phyloP scores from a whole-genome alignment of 257 asterid species.

The Nemophila menziesii region DNA sequence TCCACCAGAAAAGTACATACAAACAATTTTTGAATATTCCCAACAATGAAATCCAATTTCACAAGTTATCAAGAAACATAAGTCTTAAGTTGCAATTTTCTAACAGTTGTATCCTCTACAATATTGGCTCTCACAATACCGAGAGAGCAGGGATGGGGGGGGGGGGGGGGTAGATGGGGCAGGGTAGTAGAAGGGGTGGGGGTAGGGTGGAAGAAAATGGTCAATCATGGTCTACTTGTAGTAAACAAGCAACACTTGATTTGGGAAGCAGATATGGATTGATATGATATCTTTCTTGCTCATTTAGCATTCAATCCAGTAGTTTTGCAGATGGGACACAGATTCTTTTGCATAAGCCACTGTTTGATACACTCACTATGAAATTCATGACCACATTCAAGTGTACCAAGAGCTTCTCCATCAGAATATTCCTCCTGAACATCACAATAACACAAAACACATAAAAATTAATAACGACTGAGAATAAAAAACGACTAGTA shows the following conservation, averaged over 20 bases:
- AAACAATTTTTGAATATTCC: too few species aligned
- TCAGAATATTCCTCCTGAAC: slow-evolving; percentile 34
- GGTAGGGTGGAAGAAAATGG: not conserved
- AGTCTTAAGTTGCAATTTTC: not conserved
- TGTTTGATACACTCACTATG: slow-evolving; percentile 28
- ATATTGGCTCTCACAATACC: too few species aligned
- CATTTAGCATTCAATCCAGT: slow-evolving; percentile 24
- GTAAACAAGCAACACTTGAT: not conserved
- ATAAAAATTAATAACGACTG: too few species aligned
- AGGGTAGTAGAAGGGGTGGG: not conserved
- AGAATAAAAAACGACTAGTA: not conserved
- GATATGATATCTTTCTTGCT: slow-evolving; percentile 7
- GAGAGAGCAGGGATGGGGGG: too few species aligned
- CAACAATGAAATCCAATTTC: too few species aligned
- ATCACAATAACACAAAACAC: not conserved
- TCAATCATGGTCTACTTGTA: not conserved
- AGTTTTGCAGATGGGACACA: slow-evolving; percentile 39
- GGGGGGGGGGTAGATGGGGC: not conserved
- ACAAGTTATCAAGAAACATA: too few species aligned
- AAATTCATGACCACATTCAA: slow-evolving; percentile 37
- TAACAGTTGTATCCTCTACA: not conserved
- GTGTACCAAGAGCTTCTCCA: slow-evolving; percentile 28
- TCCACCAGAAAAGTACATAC: too few species aligned
- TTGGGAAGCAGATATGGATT: too few species aligned
- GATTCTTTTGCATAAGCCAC: slow-evolving; percentile 39